Evolutionary conservation across 31 red algal species (phyloP).

Genomic region (Bonnemaisonia californica): DNA sequence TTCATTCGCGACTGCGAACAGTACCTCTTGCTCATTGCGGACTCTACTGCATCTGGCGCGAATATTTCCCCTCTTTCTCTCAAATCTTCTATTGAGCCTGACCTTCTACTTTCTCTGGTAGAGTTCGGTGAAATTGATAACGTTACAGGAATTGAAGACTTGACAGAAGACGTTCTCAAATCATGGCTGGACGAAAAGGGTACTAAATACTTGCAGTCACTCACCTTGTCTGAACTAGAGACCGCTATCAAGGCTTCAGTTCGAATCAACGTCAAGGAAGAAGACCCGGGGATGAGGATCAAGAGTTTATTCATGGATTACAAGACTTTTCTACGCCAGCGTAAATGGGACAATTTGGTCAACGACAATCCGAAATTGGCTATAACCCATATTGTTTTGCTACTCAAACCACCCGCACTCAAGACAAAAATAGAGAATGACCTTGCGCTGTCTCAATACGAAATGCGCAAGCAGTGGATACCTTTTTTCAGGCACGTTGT

Average conservation of each 20-base stretch:
- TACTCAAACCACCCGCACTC: neutral
- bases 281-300: neutral
- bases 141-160: too few species aligned
- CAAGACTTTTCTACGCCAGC: neutral
- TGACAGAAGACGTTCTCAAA: too few species aligned
- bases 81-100: too few species aligned
- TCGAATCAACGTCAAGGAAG: neutral
- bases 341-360: neutral
- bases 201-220: neutral
- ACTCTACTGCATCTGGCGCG: too few species aligned
- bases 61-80: too few species aligned
- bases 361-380: neutral
- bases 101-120: too few species aligned
- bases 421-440: neutral
- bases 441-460: neutral
- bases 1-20: too few species aligned
- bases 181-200: neutral
- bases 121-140: too few species aligned
- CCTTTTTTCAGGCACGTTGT: neutral
- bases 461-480: neutral
- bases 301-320: neutral
- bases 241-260: neutral
- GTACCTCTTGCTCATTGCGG: too few species aligned
- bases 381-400: neutral
- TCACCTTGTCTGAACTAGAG: neutral